These are phyloP conservation scores for Gryganskiella cystojenkinii DNA, from an alignment of 192 early-diverging fungal genomes.

Conservation along the genomic window DNA sequence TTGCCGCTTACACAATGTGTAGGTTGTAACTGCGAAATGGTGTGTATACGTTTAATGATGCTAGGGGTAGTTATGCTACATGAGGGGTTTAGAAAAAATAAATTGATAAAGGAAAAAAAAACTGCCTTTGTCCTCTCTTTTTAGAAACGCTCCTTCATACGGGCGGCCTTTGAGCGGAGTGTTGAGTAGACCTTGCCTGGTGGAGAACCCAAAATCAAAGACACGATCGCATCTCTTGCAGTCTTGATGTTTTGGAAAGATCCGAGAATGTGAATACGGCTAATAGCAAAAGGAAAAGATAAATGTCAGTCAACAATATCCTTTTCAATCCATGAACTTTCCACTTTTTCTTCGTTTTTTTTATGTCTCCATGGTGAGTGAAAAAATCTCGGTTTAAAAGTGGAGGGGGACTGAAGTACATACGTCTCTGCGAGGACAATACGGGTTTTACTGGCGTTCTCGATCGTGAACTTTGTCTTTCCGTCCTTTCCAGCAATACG, in stretches of 20 bases:
- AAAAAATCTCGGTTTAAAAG: background rate
- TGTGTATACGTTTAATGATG: too few relatives aligned
- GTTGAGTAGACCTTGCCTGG: slow-evolving; percentile 98
- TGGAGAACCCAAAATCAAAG: slow-evolving; percentile 91
- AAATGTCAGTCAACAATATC: background rate
- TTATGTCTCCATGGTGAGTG: background rate
- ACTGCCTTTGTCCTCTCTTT: background rate
- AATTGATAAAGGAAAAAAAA: too few relatives aligned
- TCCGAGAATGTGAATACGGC: slow-evolving; percentile 95
- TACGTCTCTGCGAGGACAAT: slow-evolving; percentile 96
- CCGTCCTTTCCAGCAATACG: slow-evolving; percentile 98
- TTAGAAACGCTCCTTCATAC: slow-evolving; percentile 97
- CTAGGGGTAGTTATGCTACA: slow-evolving; percentile 4
- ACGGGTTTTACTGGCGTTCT: slow-evolving; percentile 95
- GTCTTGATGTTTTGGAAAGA: slow-evolving; percentile 97
- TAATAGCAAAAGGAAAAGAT: slow-evolving; percentile 17
- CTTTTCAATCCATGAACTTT: background rate
- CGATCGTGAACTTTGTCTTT: slow-evolving; percentile 97
- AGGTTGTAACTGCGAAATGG: too few relatives aligned
- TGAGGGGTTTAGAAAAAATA: background rate
- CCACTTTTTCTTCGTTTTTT: too few relatives aligned
- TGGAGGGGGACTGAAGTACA: slow-evolving; percentile 17
- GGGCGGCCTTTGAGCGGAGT: slow-evolving; percentile 83
- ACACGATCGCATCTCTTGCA: slow-evolving; percentile 92
- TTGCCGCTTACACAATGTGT: too few relatives aligned